A percentile compares a stretch with the other conserved stretches of the same genome.
These are phyloP conservation scores for Ophiocordyceps robertsii DNA, from an alignment of 2,329 filamentous ascomycete genomes.

Conservation along the genomic window DNA sequence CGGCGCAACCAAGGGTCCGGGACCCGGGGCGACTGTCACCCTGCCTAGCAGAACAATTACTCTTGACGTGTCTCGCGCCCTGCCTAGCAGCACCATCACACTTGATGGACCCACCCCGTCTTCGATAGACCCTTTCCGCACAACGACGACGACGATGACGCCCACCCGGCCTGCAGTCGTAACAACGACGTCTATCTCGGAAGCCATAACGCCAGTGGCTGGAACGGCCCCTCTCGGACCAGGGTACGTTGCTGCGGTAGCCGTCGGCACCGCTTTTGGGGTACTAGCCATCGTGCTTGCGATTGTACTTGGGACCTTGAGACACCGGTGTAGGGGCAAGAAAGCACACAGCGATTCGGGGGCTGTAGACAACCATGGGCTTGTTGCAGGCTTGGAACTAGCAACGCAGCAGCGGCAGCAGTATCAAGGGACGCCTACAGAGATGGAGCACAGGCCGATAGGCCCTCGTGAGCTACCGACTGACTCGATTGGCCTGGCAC, in stretches of 20 bases:
- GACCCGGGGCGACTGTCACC: background rate
- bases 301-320: background rate
- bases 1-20: background rate
- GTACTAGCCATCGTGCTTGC: background rate
- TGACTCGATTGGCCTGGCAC: background rate
- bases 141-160: background rate
- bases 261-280: background rate
- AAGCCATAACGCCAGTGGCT: background rate
- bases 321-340: background rate
- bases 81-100: background rate
- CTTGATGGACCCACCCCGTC: background rate
- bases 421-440: background rate
- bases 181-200: background rate
- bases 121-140: background rate
- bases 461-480: constrained; percentile 3
- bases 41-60: no score
- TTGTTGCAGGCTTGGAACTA: background rate
- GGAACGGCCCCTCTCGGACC: background rate
- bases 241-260: background rate
- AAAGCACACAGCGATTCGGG: background rate
- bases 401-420: background rate
- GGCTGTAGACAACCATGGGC: background rate
- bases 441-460: constrained; percentile 5
- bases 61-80: no score
- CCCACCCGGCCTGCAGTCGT: background rate